Evolutionary conservation across 2,329 filamentous ascomycete genomes (phyloP).

Genomic region (Ophiostoma triangulosporum): DNA sequence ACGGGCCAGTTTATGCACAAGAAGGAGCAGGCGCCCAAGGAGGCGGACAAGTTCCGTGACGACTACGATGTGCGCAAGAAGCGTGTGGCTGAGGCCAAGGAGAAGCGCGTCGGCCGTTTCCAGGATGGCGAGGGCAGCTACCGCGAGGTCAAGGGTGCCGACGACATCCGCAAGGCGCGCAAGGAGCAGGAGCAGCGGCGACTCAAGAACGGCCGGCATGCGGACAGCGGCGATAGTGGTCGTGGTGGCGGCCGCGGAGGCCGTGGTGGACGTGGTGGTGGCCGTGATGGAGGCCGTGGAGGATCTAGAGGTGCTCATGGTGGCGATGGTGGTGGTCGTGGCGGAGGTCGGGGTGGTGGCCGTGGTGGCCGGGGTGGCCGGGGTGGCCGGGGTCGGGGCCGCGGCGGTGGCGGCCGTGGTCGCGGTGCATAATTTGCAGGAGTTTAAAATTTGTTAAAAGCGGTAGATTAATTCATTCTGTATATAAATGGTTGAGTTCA

Average conservation of each 20-base stretch:
- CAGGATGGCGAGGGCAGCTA: constrained; percentile 59
- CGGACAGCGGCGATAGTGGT: constrained; percentile 5
- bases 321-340: background rate
- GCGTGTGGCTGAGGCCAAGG: constrained; percentile 73
- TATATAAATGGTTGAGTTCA: no score
- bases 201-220: constrained; percentile 74
- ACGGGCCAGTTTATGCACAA: constrained; percentile 67
- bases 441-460: no score
- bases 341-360: background rate
- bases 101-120: constrained; percentile 66
- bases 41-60: constrained; percentile 81
- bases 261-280: background rate
- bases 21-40: constrained; percentile 76
- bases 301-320: constrained; percentile 1
- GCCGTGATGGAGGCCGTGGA: background rate
- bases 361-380: constrained; percentile 1
- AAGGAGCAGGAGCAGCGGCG: constrained; percentile 60
- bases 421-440: no score
- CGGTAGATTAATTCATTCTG: no score
- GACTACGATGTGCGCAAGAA: constrained; percentile 87
- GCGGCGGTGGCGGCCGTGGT: background rate
- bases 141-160: constrained; percentile 64
- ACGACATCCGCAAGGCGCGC: constrained; percentile 76
- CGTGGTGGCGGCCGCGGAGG: background rate
- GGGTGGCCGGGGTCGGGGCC: background rate